These are phyloP conservation scores for Aspergillus uvarum DNA, from an alignment of 2,329 filamentous ascomycete genomes.

Conservation along the genomic window DNA sequence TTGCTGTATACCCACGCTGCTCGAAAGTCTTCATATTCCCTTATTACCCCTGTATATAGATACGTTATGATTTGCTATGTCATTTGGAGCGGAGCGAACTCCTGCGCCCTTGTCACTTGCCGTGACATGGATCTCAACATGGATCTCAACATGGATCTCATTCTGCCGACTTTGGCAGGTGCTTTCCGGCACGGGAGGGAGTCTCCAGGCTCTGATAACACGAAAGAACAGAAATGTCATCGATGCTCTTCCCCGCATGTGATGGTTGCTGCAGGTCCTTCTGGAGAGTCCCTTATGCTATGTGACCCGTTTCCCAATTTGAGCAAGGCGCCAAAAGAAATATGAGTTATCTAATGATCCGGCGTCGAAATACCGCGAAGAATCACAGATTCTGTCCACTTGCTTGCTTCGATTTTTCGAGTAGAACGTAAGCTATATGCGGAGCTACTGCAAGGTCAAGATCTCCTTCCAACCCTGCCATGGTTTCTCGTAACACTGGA, in stretches of 20 bases:
- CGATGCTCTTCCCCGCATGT: background rate
- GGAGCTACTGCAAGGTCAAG: conserved; percentile 5
- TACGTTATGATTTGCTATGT: conserved; percentile 6
- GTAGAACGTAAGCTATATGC: background rate
- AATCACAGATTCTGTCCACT: conserved; percentile 10
- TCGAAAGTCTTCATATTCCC: background rate
- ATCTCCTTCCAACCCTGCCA: conserved; percentile 18
- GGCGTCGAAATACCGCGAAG: background rate
- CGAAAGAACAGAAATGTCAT: background rate
- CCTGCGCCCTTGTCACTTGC: background rate
- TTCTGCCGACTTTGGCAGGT: background rate
- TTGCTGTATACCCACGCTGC: conserved; percentile 24
- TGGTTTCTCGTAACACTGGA: conserved; percentile 38
- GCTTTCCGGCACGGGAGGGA: background rate
- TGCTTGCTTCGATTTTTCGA: conserved; percentile 13
- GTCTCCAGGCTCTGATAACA: background rate
- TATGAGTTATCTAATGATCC: background rate
- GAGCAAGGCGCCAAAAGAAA: background rate
- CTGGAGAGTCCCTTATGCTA: background rate
- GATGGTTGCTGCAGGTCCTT: background rate
- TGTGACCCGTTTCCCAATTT: background rate
- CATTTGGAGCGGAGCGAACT: background rate
- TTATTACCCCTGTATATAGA: conserved; percentile 22
- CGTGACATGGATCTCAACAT: background rate
- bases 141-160: background rate